Evolutionary conservation across 1,284 basidiomycete species (phyloP), one percentile per base, ranked within the genome.

Genomic region (Malassezia japonica): DNA sequence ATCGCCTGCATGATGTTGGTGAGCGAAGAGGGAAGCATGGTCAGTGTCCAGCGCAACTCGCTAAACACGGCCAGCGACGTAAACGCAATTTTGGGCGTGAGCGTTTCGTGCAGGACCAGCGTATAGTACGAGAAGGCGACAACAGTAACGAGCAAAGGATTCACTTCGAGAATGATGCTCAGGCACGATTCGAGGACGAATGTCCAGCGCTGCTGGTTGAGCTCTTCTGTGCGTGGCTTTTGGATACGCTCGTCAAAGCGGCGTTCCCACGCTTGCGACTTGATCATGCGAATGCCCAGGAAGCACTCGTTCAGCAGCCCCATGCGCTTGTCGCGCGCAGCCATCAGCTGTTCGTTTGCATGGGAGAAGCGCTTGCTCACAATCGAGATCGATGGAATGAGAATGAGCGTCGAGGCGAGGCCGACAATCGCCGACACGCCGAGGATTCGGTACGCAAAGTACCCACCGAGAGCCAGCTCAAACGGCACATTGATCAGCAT

Each of bases 1-100:
- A 80, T 78, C 0, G 84, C 79, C 79, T 87, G 71, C 8, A 76
- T 55, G 7, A 70, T 51, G 37, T 37, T 44, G 34, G 53, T 65
- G 37, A 64, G 35, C 16, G 62, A 44, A 38, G 56, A 47, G 2
- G 67, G 67, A 13, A 68, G 40, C 18, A 57, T 43, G 28, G 48
- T 56, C 12, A 70, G 50, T 3, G 65, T 59, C 25, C 47, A 56
- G 23, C 58, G 55, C 46, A 54, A 37, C 47, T 54, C 51, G 9
- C 18, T 27, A 20, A 54, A 44, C 16, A 54, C 32, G 6, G 51
- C 39, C 10, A 67, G 50, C 56, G 65, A 59, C 29, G 39, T 47
- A 23, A 70, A 68, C 12, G 66, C 60, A 1, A 60, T 44, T 20
- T 63, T 34, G 1, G 65, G 59, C 4, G 65, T 65, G 16, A 70